Evolutionary conservation across 345 rosid species (phyloP), one percentile per base, ranked within the genome.

Genomic region (Hibiscus trionum): DNA sequence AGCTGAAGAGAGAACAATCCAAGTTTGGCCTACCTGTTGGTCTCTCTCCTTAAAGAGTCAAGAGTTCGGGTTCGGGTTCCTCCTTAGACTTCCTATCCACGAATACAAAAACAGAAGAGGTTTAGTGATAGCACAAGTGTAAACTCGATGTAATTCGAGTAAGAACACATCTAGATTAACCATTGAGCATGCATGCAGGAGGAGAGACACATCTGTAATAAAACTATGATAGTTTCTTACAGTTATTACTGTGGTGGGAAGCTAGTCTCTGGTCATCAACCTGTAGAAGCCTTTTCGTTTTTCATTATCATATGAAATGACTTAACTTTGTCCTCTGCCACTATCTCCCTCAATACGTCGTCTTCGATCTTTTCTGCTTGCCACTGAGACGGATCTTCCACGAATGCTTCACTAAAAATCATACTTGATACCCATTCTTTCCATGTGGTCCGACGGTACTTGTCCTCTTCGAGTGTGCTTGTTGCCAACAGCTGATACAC

Each of bases 231-330:
- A 47, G 63, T 56, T 71, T 29, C 76, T 73, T 70, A 66, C 67
- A 21, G 6, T 19, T 57, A 21, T 58, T 21, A n/a, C 42, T 46
- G 19, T n/a, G 55, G 49, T 2, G 4, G 29, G 44, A 50, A 60
- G 67, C 55, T 70, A 56, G 65, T 49, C 63, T 60, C 61, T 49
- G 44, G 70, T 87, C 81, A 86, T 87, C 81, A 87, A 72, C 85
- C 88, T 12, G 90, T 95, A 15, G 99, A 96, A 81, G 93, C 90
- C 84, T 89, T 96, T 82, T 93, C 97, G 47, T 91, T 96, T 79
- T 96, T 93, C 99, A 93, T 87, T 58, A 96, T 93, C 96, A 88
- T 91, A 72, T 91, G 97, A 73, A 96, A 90, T 12, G 99, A 93
- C 80, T 96, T 93, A 2, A 86, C 87, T 24, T 63, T 81, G 76